Evolutionary conservation across 2,329 filamentous ascomycete genomes (phyloP), one percentile per base, ranked within the genome.

Genomic region (Periglandula ipomoeae): DNA sequence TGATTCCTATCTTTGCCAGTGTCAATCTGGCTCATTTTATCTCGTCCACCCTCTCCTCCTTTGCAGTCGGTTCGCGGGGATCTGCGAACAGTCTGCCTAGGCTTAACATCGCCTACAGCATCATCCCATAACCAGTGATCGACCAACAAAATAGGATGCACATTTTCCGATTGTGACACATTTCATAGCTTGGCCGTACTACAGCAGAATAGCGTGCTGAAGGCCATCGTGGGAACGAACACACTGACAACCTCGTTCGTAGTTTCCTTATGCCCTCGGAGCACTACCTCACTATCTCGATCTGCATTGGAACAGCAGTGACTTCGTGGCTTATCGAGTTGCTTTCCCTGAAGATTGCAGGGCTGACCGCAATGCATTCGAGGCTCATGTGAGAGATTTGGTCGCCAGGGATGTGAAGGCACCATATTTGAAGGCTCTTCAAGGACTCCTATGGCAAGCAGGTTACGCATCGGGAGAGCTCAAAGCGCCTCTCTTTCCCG

Each of bases 241-340:
- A 3, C 22, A 47, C 45, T 47, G 26, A 47, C 37, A 11, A 47
- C 20, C 15, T 13, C 8, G 19, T 11, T 19, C 2, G 4, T 32
- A 90, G 86, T 91, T 89, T 63, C 87, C 87, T 24, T 90, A 89
- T 68, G 84, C 85, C 46, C 71, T 90, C 52, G 65, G 76, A 45
- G 79, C 75, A 43, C 78, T 91, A 44, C 81, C 84, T 43, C 66
- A 71, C 50, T 78, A 82, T 49, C 72, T 90, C 52, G 70, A 75
- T 49, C 70, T 74, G 47, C 73, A 86, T 59, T 93, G 87, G 87
- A 71, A 84, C 60, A 72, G 70, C 45, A 69, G 78, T 32, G 65
- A 69, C 38, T 89, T 91, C 69, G 70, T 73, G 47, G 73, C 73
- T 52, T 89, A 89, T 67, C 81, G 80, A 56, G 71, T 81, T 59